These are phyloP conservation scores for Boletus mariae DNA, from an alignment of 1,284 basidiomycete species.

Conservation along the genomic window DNA sequence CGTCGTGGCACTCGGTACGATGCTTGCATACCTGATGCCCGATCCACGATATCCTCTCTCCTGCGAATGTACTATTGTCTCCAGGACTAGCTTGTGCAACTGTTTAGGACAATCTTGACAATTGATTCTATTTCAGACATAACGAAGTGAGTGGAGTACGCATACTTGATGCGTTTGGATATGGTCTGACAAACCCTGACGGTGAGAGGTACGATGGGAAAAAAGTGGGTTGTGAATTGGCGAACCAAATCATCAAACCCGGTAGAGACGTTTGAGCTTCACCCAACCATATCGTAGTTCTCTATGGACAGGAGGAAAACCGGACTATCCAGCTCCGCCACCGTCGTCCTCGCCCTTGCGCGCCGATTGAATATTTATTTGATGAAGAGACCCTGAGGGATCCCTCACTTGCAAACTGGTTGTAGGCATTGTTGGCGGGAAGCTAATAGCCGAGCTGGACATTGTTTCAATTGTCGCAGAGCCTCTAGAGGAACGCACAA, in stretches of 20 bases:
- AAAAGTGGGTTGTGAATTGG: background rate
- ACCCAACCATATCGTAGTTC: background rate
- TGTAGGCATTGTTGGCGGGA: too few species aligned
- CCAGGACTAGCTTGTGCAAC: background rate
- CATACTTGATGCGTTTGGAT: background rate
- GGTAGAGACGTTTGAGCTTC: background rate
- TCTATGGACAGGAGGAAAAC: background rate
- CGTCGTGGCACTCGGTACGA: background rate
- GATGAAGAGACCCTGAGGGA: too few species aligned
- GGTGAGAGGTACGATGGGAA: background rate
- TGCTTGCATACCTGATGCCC: slow-evolving; percentile 2
- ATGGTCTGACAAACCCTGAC: background rate
- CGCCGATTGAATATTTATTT: too few species aligned
- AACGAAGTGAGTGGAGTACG: background rate
- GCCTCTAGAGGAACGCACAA: too few species aligned
- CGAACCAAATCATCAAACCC: background rate
- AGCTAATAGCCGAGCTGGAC: too few species aligned
- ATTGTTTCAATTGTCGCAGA: too few species aligned
- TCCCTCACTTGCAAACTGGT: too few species aligned
- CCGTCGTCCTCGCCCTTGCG: too few species aligned
- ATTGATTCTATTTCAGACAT: background rate
- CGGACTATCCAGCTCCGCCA: too few species aligned
- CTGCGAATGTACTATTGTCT: background rate
- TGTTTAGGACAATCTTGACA: background rate
- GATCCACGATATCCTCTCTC: background rate